phyloP scores from a whole-genome alignment of 768 basidiomycete genomes.

The Auricularia sp. region DNA sequence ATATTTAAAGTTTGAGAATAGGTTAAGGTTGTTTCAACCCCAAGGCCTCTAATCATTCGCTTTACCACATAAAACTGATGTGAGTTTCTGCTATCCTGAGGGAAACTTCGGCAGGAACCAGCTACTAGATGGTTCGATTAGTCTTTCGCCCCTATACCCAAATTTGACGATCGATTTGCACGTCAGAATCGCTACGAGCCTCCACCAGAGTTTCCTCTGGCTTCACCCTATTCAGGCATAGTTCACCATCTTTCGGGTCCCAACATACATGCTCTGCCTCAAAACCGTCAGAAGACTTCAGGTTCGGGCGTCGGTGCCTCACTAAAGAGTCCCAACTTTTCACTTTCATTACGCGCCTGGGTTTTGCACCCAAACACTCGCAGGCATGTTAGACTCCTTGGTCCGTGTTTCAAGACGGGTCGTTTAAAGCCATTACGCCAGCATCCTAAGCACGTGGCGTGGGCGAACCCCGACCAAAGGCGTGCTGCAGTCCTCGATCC shows the following conservation, averaged over 20 bases:
- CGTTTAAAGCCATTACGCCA: slow-evolving; percentile 72
- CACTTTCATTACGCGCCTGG: slow-evolving; percentile 62
- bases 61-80: slow-evolving; percentile 52
- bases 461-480: slow-evolving; percentile 43
- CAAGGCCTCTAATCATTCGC: slow-evolving; percentile 90
- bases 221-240: slow-evolving; percentile 86
- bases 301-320: slow-evolving; percentile 69
- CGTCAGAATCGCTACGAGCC: slow-evolving; percentile 92
- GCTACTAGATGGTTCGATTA: slow-evolving; percentile 92
- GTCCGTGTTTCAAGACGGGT: slow-evolving; percentile 80
- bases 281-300: slow-evolving; percentile 63
- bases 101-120: slow-evolving; percentile 89
- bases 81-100: slow-evolving; percentile 61
- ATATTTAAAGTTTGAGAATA: slow-evolving; percentile 66
- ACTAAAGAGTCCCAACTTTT: slow-evolving; percentile 53
- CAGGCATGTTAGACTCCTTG: slow-evolving; percentile 79
- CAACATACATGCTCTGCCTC: slow-evolving; percentile 77
- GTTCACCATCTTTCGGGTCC: slow-evolving; percentile 88
- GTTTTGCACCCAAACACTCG: slow-evolving; percentile 73
- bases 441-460: slow-evolving; percentile 58
- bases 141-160: slow-evolving; percentile 95
- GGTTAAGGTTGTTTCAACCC: slow-evolving; percentile 83
- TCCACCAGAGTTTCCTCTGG: slow-evolving; percentile 96
- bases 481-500: slow-evolving; percentile 57
- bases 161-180: slow-evolving; percentile 94